These are phyloP conservation scores for Skeletonema potamos DNA, from an alignment of 108 stramenopile species.

Conservation along the genomic window DNA sequence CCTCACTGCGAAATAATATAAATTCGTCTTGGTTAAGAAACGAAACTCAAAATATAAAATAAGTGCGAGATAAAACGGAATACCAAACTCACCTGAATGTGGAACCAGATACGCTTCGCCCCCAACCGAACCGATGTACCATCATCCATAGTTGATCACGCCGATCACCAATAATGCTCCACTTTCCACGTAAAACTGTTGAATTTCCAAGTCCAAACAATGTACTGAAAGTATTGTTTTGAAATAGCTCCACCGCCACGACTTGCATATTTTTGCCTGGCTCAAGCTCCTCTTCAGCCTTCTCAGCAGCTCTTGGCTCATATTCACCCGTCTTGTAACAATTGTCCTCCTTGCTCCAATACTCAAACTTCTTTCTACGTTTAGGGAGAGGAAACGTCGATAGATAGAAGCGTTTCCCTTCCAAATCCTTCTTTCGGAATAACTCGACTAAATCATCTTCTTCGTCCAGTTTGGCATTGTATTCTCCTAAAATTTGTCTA, in stretches of 20 bases:
- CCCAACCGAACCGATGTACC: conserved; percentile 82
- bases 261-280: conserved; percentile 48
- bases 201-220: conserved; percentile 65
- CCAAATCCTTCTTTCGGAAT: conserved; percentile 62
- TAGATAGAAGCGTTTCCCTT: conserved; percentile 66
- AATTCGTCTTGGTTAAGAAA: background rate
- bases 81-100: conserved; percentile 55
- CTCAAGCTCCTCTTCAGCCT: conserved; percentile 51
- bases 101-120: conserved; percentile 74
- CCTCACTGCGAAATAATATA: conserved; percentile 52
- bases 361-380: conserved; percentile 50
- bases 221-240: conserved; percentile 80
- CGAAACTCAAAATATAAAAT: background rate
- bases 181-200: conserved; percentile 72
- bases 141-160: conserved; percentile 86
- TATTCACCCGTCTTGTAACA: conserved; percentile 58
- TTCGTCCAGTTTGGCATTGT: conserved; percentile 52
- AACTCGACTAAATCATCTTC: conserved; percentile 52
- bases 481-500: conserved; percentile 66
- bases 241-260: conserved; percentile 70
- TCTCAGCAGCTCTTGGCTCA: conserved; percentile 34
- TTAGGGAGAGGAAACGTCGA: conserved; percentile 65
- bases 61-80: background rate
- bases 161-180: conserved; percentile 69
- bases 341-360: conserved; percentile 68